phyloP scores from a whole-genome alignment of 148 eudicot species.

The Camellia lanceoleosa region DNA sequence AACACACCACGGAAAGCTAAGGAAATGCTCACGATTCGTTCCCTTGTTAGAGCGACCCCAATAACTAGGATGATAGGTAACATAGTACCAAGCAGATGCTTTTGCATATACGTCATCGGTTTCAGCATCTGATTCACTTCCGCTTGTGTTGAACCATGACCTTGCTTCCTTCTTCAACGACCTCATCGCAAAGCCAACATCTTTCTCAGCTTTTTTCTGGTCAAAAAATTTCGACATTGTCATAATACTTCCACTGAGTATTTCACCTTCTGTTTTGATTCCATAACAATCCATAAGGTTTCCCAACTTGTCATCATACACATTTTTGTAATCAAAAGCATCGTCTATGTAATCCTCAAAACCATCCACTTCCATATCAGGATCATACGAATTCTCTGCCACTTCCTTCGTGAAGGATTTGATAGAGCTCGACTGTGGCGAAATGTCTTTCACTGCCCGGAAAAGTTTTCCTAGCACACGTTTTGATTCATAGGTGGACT shows the following conservation, averaged over 20 bases:
- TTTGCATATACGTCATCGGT: conserved; percentile 31
- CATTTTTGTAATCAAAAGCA: conserved; percentile 22
- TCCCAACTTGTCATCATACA: conserved; percentile 41
- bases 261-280: conserved; percentile 48
- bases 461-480: conserved; percentile 46
- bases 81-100: conserved; percentile 64
- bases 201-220: conserved; percentile 26
- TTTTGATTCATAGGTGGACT: conserved; percentile 29
- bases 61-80: conserved; percentile 45
- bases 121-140: not conserved
- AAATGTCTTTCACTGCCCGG: conserved; percentile 37
- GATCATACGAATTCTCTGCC: conserved; percentile 35
- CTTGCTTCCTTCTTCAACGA: conserved; percentile 23
- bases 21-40: conserved; percentile 38
- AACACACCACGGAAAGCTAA: conserved; percentile 62
- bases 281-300: conserved; percentile 50
- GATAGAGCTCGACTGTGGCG: conserved; percentile 21
- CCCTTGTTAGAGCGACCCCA: conserved; percentile 42
- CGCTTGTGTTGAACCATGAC: conserved; percentile 10
- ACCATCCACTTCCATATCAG: conserved; percentile 45
- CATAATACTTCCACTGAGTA: conserved; percentile 47
- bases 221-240: conserved; percentile 45
- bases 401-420: conserved; percentile 35
- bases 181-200: conserved; percentile 19
- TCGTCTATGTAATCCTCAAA: conserved; percentile 34